Evolutionary conservation across 2,329 filamentous ascomycete species (phyloP).

Genomic region (Ophiostoma quercus): DNA sequence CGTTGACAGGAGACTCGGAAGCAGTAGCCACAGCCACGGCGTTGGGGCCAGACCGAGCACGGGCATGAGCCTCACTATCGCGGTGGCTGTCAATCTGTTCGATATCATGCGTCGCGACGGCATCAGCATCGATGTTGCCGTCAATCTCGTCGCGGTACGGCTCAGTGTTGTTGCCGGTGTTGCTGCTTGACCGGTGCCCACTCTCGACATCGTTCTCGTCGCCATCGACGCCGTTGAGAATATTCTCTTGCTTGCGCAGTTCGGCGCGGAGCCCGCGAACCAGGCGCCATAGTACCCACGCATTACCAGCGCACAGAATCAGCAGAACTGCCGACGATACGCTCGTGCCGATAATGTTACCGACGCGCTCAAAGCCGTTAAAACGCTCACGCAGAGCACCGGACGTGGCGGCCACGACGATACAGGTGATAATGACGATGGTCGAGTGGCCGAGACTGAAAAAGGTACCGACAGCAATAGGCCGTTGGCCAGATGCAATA

Average conservation of each 20-base stretch:
- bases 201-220: conserved; percentile 30
- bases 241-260: conserved; percentile 41
- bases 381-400: conserved; percentile 78
- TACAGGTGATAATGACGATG: conserved; percentile 82
- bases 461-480: conserved; percentile 88
- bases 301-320: conserved; percentile 75
- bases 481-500: conserved; percentile 75
- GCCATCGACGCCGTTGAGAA: conserved; percentile 30
- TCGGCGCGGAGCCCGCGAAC: conserved; percentile 61
- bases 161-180: background rate
- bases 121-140: conserved; percentile 19
- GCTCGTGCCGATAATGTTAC: conserved; percentile 82
- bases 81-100: conserved; percentile 12
- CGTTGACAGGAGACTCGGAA: conserved; percentile 9
- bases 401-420: conserved; percentile 86
- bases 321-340: conserved; percentile 81
- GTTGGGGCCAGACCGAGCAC: conserved; percentile 7
- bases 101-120: conserved; percentile 21
- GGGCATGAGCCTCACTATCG: background rate
- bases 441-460: conserved; percentile 93
- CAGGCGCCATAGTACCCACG: conserved; percentile 76
- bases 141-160: conserved; percentile 4
- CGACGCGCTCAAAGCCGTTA: conserved; percentile 70
- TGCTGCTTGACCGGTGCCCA: conserved; percentile 17
- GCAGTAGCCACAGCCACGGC: conserved; percentile 22